A percentile compares a stretch with the other conserved stretches of the same genome.
Evolutionary conservation across 352 stramenopile species (phyloP).

Genomic region (Saprolegnia parasitica): DNA sequence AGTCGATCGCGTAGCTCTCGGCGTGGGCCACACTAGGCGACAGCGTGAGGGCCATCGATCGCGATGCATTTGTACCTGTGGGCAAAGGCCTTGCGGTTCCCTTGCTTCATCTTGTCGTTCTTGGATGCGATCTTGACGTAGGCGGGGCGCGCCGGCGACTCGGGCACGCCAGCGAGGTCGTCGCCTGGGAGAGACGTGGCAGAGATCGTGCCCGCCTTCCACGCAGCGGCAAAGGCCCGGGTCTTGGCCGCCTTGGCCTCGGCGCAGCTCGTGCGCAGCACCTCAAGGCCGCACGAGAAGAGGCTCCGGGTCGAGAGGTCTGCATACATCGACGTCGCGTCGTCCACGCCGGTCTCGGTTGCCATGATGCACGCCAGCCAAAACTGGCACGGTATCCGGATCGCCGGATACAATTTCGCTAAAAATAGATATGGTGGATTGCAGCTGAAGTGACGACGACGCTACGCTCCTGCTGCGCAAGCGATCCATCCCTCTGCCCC

Average conservation of each 20-base stretch:
- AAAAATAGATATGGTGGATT: constrained; percentile 1
- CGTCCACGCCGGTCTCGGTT: not conserved
- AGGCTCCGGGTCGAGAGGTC: constrained; percentile 31
- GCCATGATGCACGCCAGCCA: not conserved
- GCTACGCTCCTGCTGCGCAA: too few species aligned
- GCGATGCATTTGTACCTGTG: constrained; percentile 31
- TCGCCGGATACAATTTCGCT: not conserved
- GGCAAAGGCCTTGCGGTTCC: constrained; percentile 48
- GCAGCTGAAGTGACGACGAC: not conserved
- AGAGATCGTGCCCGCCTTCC: constrained; percentile 34
- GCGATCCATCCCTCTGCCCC: too few species aligned
- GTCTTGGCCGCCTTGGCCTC: constrained; percentile 44
- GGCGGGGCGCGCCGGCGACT: constrained; percentile 41
- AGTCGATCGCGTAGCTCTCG: constrained; percentile 58
- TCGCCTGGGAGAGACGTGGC: constrained; percentile 35
- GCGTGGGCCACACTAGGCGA: constrained; percentile 38
- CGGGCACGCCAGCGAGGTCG: constrained; percentile 39
- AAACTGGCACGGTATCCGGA: not conserved
- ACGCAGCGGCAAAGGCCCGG: constrained; percentile 35
- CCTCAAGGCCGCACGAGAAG: constrained; percentile 44
- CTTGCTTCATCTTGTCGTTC: constrained; percentile 43
- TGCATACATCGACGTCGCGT: not conserved
- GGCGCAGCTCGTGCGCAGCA: constrained; percentile 38
- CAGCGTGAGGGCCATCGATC: not conserved
- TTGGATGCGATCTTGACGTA: constrained; percentile 44